Evolutionary conservation across 495 filamentous ascomycete genomes (phyloP).

Genomic region (Aeminium ludgeri): DNA sequence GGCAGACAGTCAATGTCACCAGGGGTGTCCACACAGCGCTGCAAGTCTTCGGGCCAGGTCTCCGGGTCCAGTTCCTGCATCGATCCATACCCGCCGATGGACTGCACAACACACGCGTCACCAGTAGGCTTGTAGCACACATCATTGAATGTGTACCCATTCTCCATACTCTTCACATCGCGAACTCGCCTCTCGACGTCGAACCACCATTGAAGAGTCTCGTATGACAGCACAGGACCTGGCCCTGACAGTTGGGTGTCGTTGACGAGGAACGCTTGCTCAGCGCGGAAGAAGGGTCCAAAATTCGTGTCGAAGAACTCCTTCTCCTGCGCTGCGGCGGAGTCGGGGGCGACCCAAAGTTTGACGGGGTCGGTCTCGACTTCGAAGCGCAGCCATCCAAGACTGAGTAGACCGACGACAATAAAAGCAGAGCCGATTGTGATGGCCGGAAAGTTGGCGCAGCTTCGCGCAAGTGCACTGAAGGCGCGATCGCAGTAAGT

Average conservation of each 20-base stretch:
- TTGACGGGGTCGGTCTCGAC: conserved; percentile 81
- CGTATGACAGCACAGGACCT: conserved; percentile 67
- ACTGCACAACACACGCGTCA: conserved; percentile 81
- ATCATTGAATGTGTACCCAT: conserved; percentile 52
- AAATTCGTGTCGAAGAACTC: conserved; percentile 88
- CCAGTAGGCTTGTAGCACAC: conserved; percentile 91
- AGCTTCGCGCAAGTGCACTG: conserved; percentile 60
- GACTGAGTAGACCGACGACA: conserved; percentile 55
- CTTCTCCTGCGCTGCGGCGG: conserved; percentile 81
- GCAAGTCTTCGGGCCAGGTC: conserved; percentile 52
- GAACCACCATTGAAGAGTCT: conserved; percentile 87
- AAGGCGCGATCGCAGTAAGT: conserved; percentile 62
- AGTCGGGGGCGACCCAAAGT: conserved; percentile 88
- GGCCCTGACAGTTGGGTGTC: conserved; percentile 47
- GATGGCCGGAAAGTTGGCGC: conserved; percentile 66
- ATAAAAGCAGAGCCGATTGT: conserved; percentile 59
- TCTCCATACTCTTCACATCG: conserved; percentile 45
- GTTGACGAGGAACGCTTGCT: conserved; percentile 88
- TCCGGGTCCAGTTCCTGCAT: conserved; percentile 37
- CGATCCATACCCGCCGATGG: conserved; percentile 57
- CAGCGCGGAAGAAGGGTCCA: conserved; percentile 84
- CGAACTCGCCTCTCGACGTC: conserved; percentile 64
- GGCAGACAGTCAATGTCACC: conserved; percentile 54
- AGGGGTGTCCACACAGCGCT: conserved; percentile 56
- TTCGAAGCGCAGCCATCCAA: conserved; percentile 73